phyloP scores from a whole-genome alignment of 1,284 basidiomycete genomes.

The Lentinula novae-zelandiae region DNA sequence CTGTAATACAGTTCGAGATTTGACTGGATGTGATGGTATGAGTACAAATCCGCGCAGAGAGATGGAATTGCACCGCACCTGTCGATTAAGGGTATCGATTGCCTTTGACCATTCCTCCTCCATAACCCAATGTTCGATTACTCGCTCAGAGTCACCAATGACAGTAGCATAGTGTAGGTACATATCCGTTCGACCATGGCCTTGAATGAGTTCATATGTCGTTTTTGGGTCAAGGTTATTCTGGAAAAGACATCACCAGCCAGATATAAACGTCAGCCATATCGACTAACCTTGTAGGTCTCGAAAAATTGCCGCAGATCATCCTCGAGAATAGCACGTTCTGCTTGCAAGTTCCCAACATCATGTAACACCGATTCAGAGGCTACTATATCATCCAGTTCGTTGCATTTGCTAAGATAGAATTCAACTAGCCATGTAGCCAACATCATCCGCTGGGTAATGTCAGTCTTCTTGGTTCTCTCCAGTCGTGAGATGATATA shows the following conservation, averaged over 20 bases:
- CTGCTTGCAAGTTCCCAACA: conserved; percentile 81
- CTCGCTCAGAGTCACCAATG: conserved; percentile 79
- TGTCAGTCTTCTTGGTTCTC: conserved; percentile 72
- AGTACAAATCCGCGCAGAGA: background rate
- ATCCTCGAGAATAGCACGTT: conserved; percentile 85
- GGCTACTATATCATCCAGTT: conserved; percentile 86
- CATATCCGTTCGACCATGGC: conserved; percentile 91
- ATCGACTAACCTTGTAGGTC: conserved; percentile 73
- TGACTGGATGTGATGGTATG: conserved; percentile 39
- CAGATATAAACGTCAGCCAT: background rate
- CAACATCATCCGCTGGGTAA: conserved; percentile 95
- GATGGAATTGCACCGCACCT: conserved; percentile 46
- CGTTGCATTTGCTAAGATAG: conserved; percentile 94
- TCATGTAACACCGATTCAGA: conserved; percentile 85
- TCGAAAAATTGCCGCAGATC: conserved; percentile 90
- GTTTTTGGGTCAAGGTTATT: conserved; percentile 81
- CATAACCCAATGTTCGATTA: conserved; percentile 90
- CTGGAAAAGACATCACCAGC: conserved; percentile 33
- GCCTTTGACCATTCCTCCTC: conserved; percentile 93
- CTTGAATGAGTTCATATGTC: conserved; percentile 89
- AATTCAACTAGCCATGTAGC: conserved; percentile 99
- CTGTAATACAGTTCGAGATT: conserved; percentile 91
- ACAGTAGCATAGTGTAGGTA: conserved; percentile 87
- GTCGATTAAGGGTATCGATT: conserved; percentile 82
- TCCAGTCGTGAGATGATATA: conserved; percentile 90